These are phyloP conservation scores for Ustilago xerochloae DNA, from an alignment of 1,284 basidiomycete species.

Conservation along the genomic window DNA sequence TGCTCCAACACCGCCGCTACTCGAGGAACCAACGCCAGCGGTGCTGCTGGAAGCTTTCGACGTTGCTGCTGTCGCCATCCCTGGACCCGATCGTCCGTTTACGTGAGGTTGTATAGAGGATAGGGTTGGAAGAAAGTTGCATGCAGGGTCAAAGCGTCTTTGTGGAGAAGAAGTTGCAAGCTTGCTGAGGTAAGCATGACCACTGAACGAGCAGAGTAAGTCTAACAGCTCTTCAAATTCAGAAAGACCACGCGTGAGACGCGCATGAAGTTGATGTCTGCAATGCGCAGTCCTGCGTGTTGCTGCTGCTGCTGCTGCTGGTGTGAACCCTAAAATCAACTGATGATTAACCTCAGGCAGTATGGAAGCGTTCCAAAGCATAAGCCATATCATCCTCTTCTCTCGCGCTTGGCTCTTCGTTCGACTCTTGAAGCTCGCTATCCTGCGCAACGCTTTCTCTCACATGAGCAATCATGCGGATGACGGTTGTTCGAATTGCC, in stretches of 20 bases:
- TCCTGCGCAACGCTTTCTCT: background rate
- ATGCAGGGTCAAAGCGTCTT: slow-evolving; percentile 18
- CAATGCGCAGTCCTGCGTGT: slow-evolving; percentile 10
- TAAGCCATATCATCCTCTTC: slow-evolving; percentile 1
- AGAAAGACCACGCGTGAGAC: background rate
- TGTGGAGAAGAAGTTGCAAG: background rate
- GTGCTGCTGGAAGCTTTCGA: background rate
- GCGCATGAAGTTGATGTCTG: slow-evolving; percentile 2
- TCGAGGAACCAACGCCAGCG: background rate
- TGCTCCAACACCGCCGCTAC: background rate
- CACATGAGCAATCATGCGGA: background rate
- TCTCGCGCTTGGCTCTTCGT: background rate
- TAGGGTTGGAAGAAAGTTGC: background rate
- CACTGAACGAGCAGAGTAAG: background rate
- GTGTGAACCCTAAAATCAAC: background rate
- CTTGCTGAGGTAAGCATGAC: slow-evolving; percentile 23
- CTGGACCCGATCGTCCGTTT: too few species aligned
- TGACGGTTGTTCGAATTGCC: slow-evolving; percentile 3
- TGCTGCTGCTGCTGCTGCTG: background rate
- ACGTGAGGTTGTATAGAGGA: background rate
- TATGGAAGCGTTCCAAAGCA: background rate
- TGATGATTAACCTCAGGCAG: background rate
- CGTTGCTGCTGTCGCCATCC: slow-evolving; percentile 9
- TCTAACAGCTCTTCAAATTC: background rate
- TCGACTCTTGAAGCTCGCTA: background rate